A percentile compares a stretch with the other conserved stretches of the same genome.
phyloP scores from a whole-genome alignment of 2,329 filamentous ascomycete genomes.

The Trichoderma citrinoviride region DNA sequence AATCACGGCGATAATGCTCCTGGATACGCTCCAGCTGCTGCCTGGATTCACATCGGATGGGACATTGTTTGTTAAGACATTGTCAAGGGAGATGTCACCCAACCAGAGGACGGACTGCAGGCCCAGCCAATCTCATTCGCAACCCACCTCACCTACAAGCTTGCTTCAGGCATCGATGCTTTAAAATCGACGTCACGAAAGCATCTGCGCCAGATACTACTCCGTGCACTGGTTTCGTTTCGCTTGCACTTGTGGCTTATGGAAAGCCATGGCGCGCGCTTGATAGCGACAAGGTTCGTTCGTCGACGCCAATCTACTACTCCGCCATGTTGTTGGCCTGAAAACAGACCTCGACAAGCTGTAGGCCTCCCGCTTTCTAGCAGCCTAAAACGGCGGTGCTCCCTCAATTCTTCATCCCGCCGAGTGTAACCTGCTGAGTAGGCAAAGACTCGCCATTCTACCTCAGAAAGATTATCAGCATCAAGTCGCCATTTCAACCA shows the following conservation, averaged over 20 bases:
- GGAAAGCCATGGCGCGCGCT: background rate
- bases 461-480: background rate
- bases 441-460: too few relatives aligned
- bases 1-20: background rate
- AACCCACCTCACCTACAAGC: too few relatives aligned
- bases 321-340: background rate
- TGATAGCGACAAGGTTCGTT: background rate
- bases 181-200: background rate
- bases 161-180: constrained; percentile 1
- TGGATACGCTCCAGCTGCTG: background rate
- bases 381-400: constrained; percentile 1
- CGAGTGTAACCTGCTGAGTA: background rate
- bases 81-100: background rate
- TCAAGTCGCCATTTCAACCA: background rate
- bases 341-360: background rate
- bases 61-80: background rate
- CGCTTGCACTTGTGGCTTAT: background rate
- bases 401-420: background rate
- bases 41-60: background rate
- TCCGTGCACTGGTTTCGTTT: background rate
- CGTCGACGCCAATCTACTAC: background rate
- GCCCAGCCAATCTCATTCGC: background rate
- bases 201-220: background rate
- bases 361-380: background rate
- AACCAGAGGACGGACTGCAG: background rate